phyloP scores from a whole-genome alignment of 306 rosid genomes.

The Sindora glabra region DNA sequence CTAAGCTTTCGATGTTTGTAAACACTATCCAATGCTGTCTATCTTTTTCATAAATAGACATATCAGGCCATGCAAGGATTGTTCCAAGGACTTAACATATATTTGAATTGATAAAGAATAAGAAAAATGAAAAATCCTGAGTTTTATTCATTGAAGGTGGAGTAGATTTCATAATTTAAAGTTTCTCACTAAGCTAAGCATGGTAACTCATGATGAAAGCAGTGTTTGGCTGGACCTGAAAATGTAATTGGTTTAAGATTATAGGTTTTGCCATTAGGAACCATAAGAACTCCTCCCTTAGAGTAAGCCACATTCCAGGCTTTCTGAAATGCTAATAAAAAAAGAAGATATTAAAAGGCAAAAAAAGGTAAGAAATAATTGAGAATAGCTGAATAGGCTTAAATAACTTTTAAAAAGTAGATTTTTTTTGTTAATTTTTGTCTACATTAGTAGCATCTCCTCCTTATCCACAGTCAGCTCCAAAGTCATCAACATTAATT shows the following conservation, averaged over 20 bases:
- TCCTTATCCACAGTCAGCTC: constrained; percentile 44
- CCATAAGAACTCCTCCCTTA: constrained; percentile 25
- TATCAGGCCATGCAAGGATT: constrained; percentile 53
- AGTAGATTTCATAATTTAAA: too few species aligned
- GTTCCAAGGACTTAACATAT: constrained; percentile 50
- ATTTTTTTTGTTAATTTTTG: neutral
- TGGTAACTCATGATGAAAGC: constrained; percentile 37
- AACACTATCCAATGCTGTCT: constrained; percentile 46
- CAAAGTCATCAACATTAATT: constrained; percentile 49
- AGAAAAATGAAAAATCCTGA: constrained; percentile 3
- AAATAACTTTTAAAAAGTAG: neutral
- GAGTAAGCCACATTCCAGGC: constrained; percentile 70
- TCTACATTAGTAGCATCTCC: constrained; percentile 46
- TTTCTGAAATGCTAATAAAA: constrained; percentile 45
- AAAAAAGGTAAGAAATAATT: neutral
- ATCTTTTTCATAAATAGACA: constrained; percentile 36
- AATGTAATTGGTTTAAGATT: constrained; percentile 55
- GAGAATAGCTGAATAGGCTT: neutral
- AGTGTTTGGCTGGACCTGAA: constrained; percentile 52
- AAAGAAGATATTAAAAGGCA: neutral
- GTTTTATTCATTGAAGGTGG: neutral
- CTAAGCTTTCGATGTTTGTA: constrained; percentile 22
- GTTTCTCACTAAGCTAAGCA: too few species aligned
- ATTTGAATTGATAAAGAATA: neutral
- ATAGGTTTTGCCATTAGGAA: constrained; percentile 37